phyloP scores from a whole-genome alignment of 495 filamentous ascomycete species.

The Neurospora africana region DNA sequence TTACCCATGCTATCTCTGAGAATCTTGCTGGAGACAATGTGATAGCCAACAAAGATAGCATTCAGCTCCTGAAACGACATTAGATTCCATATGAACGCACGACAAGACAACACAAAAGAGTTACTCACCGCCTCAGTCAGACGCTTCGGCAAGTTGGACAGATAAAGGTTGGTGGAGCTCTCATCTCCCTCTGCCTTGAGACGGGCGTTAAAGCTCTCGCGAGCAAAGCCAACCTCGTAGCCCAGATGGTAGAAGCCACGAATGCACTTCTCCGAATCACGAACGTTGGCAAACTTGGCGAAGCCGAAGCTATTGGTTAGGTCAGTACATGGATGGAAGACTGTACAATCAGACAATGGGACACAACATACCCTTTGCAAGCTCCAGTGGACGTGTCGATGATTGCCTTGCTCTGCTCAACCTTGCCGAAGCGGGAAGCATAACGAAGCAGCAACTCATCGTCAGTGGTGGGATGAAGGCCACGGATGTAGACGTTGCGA shows the following conservation, averaged over 20 bases:
- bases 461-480: slow-evolving; percentile 85
- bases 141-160: slow-evolving; percentile 84
- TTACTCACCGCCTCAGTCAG: slow-evolving; percentile 73
- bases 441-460: slow-evolving; percentile 79
- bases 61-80: slow-evolving; percentile 48
- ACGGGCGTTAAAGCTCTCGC: slow-evolving; percentile 90
- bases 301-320: slow-evolving; percentile 69
- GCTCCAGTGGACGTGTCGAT: slow-evolving; percentile 82
- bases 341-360: neutral
- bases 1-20: slow-evolving; percentile 79
- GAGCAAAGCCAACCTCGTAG: slow-evolving; percentile 93
- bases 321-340: slow-evolving; percentile 10
- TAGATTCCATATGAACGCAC: neutral
- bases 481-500: slow-evolving; percentile 93
- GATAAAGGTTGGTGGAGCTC: slow-evolving; percentile 85
- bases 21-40: slow-evolving; percentile 83
- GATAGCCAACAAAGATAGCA: slow-evolving; percentile 72
- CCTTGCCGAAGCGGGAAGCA: slow-evolving; percentile 76
- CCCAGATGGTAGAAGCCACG: slow-evolving; percentile 87
- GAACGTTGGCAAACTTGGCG: slow-evolving; percentile 79
- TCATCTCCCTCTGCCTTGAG: slow-evolving; percentile 86
- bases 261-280: slow-evolving; percentile 89
- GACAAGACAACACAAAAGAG: neutral
- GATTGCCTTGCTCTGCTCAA: slow-evolving; percentile 93
- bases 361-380: slow-evolving; percentile 75